Evolutionary conservation across 2,329 filamentous ascomycete species (phyloP).

Genomic region (Botrytis galanthina): DNA sequence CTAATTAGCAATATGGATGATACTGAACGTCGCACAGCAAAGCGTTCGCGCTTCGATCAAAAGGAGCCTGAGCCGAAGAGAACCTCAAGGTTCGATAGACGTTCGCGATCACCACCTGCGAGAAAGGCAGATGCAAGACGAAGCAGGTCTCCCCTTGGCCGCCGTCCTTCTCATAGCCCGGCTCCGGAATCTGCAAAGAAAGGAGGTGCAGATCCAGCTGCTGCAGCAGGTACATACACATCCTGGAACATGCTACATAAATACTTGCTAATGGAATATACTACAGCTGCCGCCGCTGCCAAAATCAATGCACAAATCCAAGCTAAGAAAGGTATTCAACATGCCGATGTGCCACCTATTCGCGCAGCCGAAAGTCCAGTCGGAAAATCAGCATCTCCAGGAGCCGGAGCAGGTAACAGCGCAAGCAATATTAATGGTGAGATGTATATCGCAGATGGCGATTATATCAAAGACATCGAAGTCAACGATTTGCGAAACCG

Average conservation of each 20-base stretch:
- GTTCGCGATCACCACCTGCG: constrained; percentile 75
- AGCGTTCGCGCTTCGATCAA: constrained; percentile 93
- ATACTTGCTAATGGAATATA: not conserved
- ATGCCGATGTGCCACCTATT: constrained; percentile 85
- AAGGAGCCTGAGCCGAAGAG: constrained; percentile 77
- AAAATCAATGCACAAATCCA: constrained; percentile 81
- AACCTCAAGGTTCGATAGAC: constrained; percentile 81
- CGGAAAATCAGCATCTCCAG: constrained; percentile 35
- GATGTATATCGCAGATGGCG: constrained; percentile 92
- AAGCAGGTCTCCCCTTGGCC: constrained; percentile 72
- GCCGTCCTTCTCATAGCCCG: constrained; percentile 41
- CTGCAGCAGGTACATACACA: constrained; percentile 64
- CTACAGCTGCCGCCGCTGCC: constrained; percentile 78
- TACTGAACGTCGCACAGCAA: constrained; percentile 66
- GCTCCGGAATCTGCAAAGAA: constrained; percentile 41
- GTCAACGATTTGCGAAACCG: constrained; percentile 97
- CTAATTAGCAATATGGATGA: constrained; percentile 62
- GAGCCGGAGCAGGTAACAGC: constrained; percentile 40
- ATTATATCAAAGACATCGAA: constrained; percentile 98
- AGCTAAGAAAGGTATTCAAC: constrained; percentile 84
- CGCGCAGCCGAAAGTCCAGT: constrained; percentile 43
- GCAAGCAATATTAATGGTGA: constrained; percentile 68
- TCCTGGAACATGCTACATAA: not conserved
- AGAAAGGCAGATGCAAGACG: constrained; percentile 67
- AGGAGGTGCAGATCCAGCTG: constrained; percentile 63